Conservation (phyloP, 352 stramenopile genomes). For the Phytophthora pluvialis region DNA sequence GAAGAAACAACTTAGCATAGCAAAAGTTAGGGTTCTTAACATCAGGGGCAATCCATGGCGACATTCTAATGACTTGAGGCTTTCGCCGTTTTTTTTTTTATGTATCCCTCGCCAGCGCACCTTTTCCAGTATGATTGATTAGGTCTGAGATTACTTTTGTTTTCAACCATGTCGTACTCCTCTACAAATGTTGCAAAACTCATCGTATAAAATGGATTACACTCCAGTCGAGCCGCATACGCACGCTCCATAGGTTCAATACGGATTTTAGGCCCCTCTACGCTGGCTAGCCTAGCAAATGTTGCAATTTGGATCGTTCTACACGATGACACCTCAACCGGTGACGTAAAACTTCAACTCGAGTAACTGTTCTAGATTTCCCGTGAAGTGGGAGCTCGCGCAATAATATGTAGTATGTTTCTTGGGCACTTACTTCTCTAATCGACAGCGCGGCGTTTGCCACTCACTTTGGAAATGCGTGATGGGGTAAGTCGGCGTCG, state of each 20-base stretch:
- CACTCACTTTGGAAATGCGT: background rate
- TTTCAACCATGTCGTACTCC: background rate
- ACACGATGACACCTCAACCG: constrained; percentile 11
- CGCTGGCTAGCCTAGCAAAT: background rate
- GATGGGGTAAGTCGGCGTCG: background rate
- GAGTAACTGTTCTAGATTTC: constrained; percentile 8
- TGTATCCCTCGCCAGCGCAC: background rate
- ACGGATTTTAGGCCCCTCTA: background rate
- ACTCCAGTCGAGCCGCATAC: background rate
- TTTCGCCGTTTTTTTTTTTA: background rate
- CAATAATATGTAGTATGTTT: constrained; percentile 1
- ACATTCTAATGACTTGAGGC: background rate
- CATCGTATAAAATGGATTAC: constrained; percentile 1
- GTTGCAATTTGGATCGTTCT: no score
- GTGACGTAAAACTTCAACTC: constrained; percentile 13
- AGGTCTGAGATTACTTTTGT: background rate
- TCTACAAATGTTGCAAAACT: constrained; percentile 14
- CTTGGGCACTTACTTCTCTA: constrained; percentile 2
- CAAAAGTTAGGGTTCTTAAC: constrained; percentile 2
- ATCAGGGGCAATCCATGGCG: constrained; percentile 12
- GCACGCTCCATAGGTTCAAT: constrained; percentile 11
- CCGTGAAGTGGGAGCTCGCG: background rate
- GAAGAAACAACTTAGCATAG: constrained; percentile 12
- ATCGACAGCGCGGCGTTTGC: background rate
- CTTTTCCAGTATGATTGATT: no score